Conservation (phyloP, 805 yeast species). For the Torulaspora quercuum region DNA sequence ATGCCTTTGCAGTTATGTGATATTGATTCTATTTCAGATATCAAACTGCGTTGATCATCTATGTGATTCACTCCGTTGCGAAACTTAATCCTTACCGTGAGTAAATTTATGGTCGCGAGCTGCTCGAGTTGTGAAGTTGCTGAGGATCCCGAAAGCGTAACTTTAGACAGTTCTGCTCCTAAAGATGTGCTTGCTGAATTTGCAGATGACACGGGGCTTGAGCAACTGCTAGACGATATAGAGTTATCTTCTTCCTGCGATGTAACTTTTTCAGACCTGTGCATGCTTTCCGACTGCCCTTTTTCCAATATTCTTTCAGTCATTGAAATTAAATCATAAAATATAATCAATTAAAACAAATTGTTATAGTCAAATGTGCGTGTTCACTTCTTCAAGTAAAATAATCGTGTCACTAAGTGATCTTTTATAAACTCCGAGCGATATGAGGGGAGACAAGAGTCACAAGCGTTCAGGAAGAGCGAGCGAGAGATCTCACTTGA, state of each 20-base stretch:
- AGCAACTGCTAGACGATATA: conserved; percentile 1
- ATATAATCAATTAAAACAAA: too few species aligned
- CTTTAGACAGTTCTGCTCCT: conserved; percentile 5
- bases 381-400: too few species aligned
- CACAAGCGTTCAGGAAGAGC: too few species aligned
- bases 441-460: not conserved
- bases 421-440: conserved; percentile 2
- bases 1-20: conserved; percentile 21
- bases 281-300: not conserved
- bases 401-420: too few species aligned
- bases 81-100: conserved; percentile 28
- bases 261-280: not conserved
- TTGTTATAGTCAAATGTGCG: not conserved
- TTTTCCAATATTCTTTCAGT: conserved; percentile 2
- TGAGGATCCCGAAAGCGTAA: conserved; percentile 5
- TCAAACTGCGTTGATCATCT: conserved; percentile 1
- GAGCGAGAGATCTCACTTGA: too few species aligned
- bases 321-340: not conserved
- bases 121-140: conserved; percentile 25
- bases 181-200: conserved; percentile 3
- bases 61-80: conserved; percentile 1
- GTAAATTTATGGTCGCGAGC: conserved; percentile 30
- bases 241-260: not conserved
- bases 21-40: conserved; percentile 13
- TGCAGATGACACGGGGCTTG: conserved; percentile 2